phyloP scores from a whole-genome alignment of 306 rosid genomes.

The Echinosophora koreensis region DNA sequence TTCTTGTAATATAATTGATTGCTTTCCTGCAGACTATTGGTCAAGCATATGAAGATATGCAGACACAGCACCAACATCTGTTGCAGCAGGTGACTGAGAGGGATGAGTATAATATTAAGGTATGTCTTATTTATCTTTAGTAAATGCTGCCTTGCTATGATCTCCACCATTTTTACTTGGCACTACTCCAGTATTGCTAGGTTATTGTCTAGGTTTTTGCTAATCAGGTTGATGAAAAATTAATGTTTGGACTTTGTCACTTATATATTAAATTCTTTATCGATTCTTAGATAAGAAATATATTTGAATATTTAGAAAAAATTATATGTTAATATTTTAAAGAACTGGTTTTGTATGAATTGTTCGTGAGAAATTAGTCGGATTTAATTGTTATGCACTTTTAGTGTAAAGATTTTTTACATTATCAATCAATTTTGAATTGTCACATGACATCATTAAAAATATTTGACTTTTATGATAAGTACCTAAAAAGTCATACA shows the following conservation, averaged over 20 bases:
- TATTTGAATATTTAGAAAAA: conserved; percentile 11
- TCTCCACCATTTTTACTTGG: conserved; percentile 20
- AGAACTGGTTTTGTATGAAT: conserved; percentile 24
- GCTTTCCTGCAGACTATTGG: conserved; percentile 80
- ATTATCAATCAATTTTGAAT: too few species aligned
- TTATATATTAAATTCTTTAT: conserved; percentile 6
- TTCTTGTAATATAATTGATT: conserved; percentile 36
- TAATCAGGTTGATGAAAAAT: conserved; percentile 25
- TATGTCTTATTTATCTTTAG: conserved; percentile 47
- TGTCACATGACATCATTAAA: too few species aligned
- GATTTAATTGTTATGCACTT: too few species aligned
- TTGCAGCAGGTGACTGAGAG: conserved; percentile 90
- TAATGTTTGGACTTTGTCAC: conserved; percentile 20
- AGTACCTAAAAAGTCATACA: too few species aligned
- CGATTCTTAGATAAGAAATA: not conserved
- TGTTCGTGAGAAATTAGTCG: not conserved
- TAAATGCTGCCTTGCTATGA: conserved; percentile 16
- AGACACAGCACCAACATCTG: conserved; percentile 92
- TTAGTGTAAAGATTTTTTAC: too few species aligned
- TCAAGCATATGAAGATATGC: conserved; percentile 99
- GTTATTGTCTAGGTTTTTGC: conserved; percentile 37
- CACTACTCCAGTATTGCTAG: conserved; percentile 37
- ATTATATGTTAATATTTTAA: not conserved
- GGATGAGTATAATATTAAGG: conserved; percentile 97
- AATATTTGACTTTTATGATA: too few species aligned